A percentile compares a stretch with the other conserved stretches of the same genome.
These are phyloP conservation scores for Gossypium bickii DNA, from an alignment of 345 rosid genomes.

Conservation along the genomic window DNA sequence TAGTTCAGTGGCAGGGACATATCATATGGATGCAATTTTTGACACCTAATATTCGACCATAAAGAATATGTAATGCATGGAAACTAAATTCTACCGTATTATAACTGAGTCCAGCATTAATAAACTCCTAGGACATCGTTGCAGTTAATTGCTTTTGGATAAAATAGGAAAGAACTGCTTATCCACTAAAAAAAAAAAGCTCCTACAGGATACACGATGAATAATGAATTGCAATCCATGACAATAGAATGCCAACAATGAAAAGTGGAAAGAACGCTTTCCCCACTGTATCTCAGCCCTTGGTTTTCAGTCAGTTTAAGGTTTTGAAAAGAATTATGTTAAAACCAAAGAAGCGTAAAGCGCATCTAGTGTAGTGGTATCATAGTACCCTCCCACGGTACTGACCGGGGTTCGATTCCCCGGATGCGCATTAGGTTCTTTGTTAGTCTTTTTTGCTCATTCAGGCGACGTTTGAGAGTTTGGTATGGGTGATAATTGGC, in stretches of 20 bases:
- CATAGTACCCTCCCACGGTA: constrained; percentile 79
- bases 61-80: neutral
- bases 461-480: too few species aligned
- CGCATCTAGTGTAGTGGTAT: constrained; percentile 31
- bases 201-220: neutral
- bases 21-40: neutral
- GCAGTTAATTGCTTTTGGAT: too few species aligned
- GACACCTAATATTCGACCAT: constrained; percentile 5
- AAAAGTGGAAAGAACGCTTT: neutral
- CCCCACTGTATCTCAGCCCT: neutral
- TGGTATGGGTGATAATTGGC: neutral
- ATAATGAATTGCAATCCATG: neutral
- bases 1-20: too few species aligned
- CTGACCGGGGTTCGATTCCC: constrained; percentile 77
- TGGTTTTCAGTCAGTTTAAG: neutral
- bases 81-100: too few species aligned
- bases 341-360: rapidly evolving
- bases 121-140: too few species aligned
- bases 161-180: neutral
- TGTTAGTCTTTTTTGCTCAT: too few species aligned
- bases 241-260: neutral
- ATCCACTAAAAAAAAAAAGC: neutral
- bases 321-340: too few species aligned
- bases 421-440: constrained; percentile 34
- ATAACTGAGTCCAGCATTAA: too few species aligned